A percentile compares a stretch with the other conserved stretches of the same genome.
These are phyloP conservation scores for Tetragonia tetragonoides DNA, from an alignment of 148 eudicot genomes.

Conservation along the genomic window DNA sequence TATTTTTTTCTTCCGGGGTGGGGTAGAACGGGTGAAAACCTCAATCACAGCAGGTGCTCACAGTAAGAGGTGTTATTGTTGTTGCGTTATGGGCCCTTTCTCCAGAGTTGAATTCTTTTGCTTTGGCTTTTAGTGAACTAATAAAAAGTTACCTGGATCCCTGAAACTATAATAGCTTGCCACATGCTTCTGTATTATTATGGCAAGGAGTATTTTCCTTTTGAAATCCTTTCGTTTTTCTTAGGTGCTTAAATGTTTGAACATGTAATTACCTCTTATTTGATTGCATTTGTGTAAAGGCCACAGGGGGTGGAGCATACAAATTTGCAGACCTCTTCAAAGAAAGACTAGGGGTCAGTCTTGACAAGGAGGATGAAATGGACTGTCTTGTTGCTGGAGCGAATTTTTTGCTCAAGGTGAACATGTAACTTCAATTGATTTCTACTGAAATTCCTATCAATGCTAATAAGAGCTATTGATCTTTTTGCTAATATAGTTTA, in stretches of 20 bases:
- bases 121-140: neutral
- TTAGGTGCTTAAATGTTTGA: slow-evolving; percentile 20
- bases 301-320: slow-evolving; percentile 95
- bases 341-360: slow-evolving; percentile 65
- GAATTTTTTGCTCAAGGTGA: slow-evolving; percentile 85
- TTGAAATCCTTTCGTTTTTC: neutral
- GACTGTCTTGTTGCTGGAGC: slow-evolving; percentile 85
- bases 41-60: too few species aligned
- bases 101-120: neutral
- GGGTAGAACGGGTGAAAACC: neutral
- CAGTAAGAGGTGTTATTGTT: neutral
- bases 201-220: neutral
- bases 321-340: slow-evolving; percentile 77
- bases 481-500: neutral
- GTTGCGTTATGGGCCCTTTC: neutral
- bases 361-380: slow-evolving; percentile 97
- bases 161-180: neutral
- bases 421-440: neutral
- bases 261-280: slow-evolving; percentile 3
- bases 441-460: neutral
- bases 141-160: neutral
- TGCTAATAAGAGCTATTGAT: neutral
- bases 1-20: neutral
- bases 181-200: neutral
- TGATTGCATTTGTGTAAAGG: slow-evolving; percentile 55